Evolutionary conservation across 257 asterid genomes (phyloP).

Genomic region (Primulina eburnea): DNA sequence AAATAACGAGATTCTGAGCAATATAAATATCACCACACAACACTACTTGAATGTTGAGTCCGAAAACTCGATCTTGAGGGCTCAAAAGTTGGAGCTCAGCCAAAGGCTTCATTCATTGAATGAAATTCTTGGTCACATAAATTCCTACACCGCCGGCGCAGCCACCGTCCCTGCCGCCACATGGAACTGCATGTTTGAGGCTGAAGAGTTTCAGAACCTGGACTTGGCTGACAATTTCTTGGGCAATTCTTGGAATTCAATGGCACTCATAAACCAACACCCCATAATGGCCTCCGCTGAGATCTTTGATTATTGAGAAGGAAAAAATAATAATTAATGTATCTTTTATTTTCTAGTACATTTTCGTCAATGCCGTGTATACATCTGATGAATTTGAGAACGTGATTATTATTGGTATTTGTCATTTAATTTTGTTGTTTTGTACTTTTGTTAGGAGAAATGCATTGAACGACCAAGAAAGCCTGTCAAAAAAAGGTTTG

Average conservation of each 20-base stretch:
- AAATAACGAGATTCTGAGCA: constrained; percentile 40
- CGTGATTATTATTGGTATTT: neutral
- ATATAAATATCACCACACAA: constrained; percentile 42
- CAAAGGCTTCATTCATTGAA: constrained; percentile 66
- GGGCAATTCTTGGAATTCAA: neutral
- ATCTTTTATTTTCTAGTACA: too few species aligned
- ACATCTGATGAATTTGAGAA: neutral
- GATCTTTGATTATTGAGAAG: neutral
- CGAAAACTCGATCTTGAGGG: constrained; percentile 68
- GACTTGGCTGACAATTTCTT: constrained; percentile 30
- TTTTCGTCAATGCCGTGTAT: too few species aligned
- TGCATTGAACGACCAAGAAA: neutral
- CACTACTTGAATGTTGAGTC: constrained; percentile 56
- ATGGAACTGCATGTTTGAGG: constrained; percentile 33
- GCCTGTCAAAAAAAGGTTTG: neutral
- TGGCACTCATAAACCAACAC: neutral
- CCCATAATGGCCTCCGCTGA: neutral
- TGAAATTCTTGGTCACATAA: constrained; percentile 52
- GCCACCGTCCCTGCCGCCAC: constrained; percentile 6
- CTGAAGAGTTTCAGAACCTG: constrained; percentile 37
- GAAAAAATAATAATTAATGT: neutral
- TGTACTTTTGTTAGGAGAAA: neutral
- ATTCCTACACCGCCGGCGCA: constrained; percentile 28
- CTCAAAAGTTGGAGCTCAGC: constrained; percentile 72
- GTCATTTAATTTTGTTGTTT: neutral